Evolutionary conservation across 2,329 filamentous ascomycete genomes (phyloP), one percentile per base, ranked within the genome.

Genomic region (Nothomitra cinnamomea): DNA sequence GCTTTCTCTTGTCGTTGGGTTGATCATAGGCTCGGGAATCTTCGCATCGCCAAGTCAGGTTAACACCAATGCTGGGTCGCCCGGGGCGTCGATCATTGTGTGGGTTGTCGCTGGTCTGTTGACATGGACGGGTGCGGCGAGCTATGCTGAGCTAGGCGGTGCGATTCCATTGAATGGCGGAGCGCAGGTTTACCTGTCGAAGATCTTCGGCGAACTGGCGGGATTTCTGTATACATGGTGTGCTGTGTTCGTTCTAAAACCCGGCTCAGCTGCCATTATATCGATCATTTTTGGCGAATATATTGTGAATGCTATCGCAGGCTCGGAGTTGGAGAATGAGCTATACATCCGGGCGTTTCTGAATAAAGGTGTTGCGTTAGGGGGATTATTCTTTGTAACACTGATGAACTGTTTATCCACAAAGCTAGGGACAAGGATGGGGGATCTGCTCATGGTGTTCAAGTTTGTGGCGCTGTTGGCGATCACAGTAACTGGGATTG

Each of bases 281-380:
- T 78, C 90, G 59, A 95, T 98, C 60, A 95, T 98, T 62, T 95
- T 96, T 73, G 92, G 92, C 43, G 92, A 98, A 69, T 98, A 98
- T 64, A 72, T 95, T n/a, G 87, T 95, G 53, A 78, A 88, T 48
- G 89, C 88, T 13, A 76, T 85, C 43, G 83, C 94, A 55, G 89
- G 89, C 7, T 81, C 88, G n/a, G 32, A 49, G 32, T 35, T 32
- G 19, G 87, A 95, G 55, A 85, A 85, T 1, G 82, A 85, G 61
- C 80, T 80, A 22, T 77, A 88, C 54, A 24, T 28, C 5, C 92
- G 79, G 63, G 78, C 81, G 1, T 96, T 90, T 89, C 78, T 95
- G 63, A 88, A 86, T 72, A 98, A 96, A 71, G 77, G 74, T 1
- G 85, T 95, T 32, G 92, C 89, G 1, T 67, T 96, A 56, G 71